Base-by-base conservation (phyloP, 2,329 filamentous ascomycete species). In the Shiraia sp. region DNA sequence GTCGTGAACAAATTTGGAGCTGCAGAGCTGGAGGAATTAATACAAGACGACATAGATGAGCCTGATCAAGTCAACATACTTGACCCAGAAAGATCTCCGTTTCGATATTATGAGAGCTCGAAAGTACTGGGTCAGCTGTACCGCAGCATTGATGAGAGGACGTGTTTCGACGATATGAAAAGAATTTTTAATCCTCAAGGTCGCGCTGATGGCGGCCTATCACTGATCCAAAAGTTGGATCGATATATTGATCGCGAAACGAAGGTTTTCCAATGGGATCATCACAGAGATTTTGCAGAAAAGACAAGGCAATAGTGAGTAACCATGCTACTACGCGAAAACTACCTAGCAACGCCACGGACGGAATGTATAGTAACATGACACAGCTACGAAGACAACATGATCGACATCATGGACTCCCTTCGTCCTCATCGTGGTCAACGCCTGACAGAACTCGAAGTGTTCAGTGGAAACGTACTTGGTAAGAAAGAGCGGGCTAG, bases 121-220 rank as follows among this genome's bases (percentile, higher is more conserved):
- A 89, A 88, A 51, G 74, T 86, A 0, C 76, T 93, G 0, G 89
- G 89, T 0, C 68, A 76, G 4, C 72, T 95, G 0, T 93, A 87
- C 60, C 81, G 87, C 2, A 79, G 76, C 0, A 83, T 95, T 9
- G 82, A 95, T 53, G 88, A 93, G 64, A 75, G 76, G 32, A 76
- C 78, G 37, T 86, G 91, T 30, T 85, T 65, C 29, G 33, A 48
- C 3, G 44, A 45, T 23, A 59, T 66, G 53, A 55, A 63, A 24
- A 38, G 42, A 14, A 46, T 54, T 4, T 57, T 54, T 28, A 39
- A 54, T 8, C 30, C 22, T 0, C 38, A 36, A 12, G 51, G 40
- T 6, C 30, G 36, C 10, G 10, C 19, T 4, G 37, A 19, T 32
- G 38, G 38, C 8, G 23, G 30, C 14, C 48, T 57, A 10, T 49